These are phyloP conservation scores for Pseudogymnoascus sp. DNA, from an alignment of 2,329 filamentous ascomycete species.

Conservation along the genomic window DNA sequence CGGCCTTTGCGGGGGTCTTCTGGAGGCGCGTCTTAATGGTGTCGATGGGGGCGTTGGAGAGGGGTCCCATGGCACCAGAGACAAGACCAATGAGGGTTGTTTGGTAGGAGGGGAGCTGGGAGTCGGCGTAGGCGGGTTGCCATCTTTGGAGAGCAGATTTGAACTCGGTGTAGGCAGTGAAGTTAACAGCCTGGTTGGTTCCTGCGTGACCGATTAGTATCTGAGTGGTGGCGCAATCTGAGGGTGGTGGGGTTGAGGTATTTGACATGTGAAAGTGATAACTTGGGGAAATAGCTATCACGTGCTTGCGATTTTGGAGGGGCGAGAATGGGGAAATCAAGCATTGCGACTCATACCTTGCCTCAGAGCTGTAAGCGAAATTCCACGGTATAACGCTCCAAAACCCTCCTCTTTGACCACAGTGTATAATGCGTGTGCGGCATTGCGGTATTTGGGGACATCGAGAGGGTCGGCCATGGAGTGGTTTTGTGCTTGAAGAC, in stretches of 20 bases:
- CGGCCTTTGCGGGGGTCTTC: conserved; percentile 75
- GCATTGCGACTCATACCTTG: conserved; percentile 56
- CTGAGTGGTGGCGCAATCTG: neutral
- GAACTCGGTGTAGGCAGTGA: conserved; percentile 94
- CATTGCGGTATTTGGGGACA: conserved; percentile 94
- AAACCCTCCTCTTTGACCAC: conserved; percentile 87
- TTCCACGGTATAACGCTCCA: conserved; percentile 84
- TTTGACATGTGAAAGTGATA: conserved; percentile 14
- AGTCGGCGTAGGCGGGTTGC: conserved; percentile 62
- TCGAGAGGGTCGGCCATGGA: conserved; percentile 95
- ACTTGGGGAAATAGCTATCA: conserved; percentile 10
- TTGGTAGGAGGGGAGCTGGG: conserved; percentile 75
- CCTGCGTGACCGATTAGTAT: conserved; percentile 1
- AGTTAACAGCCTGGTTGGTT: conserved; percentile 94
- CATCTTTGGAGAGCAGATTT: conserved; percentile 68
- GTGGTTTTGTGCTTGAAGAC: conserved; percentile 95
- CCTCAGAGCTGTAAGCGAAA: conserved; percentile 83
- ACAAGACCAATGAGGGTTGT: conserved; percentile 83
- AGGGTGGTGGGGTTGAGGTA: neutral
- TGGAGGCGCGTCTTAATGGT: conserved; percentile 98
- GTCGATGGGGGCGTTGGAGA: conserved; percentile 96
- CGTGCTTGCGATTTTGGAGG: neutral
- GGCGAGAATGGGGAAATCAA: conserved; percentile 4
- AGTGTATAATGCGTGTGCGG: conserved; percentile 75
- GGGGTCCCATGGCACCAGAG: conserved; percentile 87